phyloP scores from a whole-genome alignment of 257 asterid species.

The Cinchona pubescens region DNA sequence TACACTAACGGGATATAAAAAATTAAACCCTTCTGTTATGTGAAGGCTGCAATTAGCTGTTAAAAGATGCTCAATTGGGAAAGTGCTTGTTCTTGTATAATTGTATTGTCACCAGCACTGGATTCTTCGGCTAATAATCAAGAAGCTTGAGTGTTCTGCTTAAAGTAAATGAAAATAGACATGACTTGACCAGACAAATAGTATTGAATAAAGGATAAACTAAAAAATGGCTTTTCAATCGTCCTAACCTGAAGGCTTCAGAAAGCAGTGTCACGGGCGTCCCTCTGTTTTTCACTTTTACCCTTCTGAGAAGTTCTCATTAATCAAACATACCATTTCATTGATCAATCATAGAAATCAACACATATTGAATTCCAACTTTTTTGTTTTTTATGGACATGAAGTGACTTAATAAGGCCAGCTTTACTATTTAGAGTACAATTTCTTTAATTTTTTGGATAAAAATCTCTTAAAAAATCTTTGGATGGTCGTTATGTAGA shows the following conservation, averaged over 20 bases:
- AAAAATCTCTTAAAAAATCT: no score
- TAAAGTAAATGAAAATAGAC: neutral
- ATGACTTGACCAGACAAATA: neutral
- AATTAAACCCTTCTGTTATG: no score
- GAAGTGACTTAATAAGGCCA: neutral
- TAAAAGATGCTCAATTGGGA: neutral
- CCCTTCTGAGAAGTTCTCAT: neutral
- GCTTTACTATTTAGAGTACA: neutral
- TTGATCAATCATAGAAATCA: neutral
- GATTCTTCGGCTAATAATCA: constrained; percentile 24
- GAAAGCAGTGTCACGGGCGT: constrained; percentile 18
- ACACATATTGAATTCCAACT: neutral
- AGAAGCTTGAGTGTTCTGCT: constrained; percentile 8
- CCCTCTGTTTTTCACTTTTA: neutral
- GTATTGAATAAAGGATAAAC: neutral
- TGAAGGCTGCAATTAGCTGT: no score
- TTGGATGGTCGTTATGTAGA: no score
- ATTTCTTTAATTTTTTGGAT: no score
- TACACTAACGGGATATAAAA: no score
- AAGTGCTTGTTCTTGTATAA: neutral
- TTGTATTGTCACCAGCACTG: constrained; percentile 6
- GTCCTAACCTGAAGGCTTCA: constrained; percentile 3
- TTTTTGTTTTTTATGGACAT: no score
- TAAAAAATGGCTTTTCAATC: neutral
- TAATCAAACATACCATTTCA: neutral